Conservation (phyloP, 2,329 filamentous ascomycete species). For the Colletotrichum acutatum region DNA sequence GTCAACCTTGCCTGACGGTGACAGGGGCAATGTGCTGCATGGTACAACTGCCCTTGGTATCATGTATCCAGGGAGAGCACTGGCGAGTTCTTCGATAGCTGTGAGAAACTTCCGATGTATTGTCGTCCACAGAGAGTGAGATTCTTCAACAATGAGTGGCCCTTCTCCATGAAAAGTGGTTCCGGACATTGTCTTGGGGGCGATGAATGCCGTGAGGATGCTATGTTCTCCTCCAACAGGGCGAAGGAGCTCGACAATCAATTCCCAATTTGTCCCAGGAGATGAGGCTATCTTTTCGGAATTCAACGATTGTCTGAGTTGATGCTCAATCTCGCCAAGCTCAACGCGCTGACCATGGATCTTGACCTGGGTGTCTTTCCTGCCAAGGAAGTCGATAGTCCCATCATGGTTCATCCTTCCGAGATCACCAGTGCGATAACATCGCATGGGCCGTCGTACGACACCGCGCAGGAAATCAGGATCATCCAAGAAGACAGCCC, state of each 20-base stretch:
- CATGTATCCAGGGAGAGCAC: constrained; percentile 29
- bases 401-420: constrained; percentile 31
- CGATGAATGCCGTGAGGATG: constrained; percentile 1
- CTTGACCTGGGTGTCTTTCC: constrained; percentile 37
- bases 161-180: too few relatives aligned
- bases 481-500: constrained; percentile 11
- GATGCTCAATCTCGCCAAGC: constrained; percentile 37
- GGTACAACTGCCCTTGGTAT: constrained; percentile 16
- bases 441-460: constrained; percentile 6
- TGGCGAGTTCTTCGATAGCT: neutral
- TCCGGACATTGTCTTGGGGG: neutral
- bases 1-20: constrained; percentile 26
- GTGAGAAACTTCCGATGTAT: neutral
- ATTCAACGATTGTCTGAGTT: neutral
- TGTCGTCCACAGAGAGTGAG: neutral
- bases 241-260: constrained; percentile 15
- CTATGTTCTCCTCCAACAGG: neutral
- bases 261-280: neutral
- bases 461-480: constrained; percentile 16
- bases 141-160: neutral
- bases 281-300: neutral
- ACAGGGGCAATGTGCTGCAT: neutral
- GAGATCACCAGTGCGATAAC: constrained; percentile 29
- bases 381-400: constrained; percentile 26
- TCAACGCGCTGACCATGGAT: constrained; percentile 37